These are phyloP conservation scores for Cinchona pubescens DNA, from an alignment of 257 asterid genomes.

Conservation along the genomic window DNA sequence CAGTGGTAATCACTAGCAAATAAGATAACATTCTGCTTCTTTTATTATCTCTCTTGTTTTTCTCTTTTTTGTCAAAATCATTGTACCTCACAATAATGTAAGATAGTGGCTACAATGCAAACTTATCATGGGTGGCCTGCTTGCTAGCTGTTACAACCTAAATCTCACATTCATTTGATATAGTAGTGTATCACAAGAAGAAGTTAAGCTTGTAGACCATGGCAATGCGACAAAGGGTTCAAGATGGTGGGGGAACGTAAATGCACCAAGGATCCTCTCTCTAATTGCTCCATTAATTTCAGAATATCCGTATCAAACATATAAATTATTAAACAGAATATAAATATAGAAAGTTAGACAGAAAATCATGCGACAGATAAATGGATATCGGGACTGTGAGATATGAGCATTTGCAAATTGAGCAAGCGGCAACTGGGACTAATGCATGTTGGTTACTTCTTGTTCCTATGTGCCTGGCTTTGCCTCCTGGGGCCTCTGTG, in stretches of 20 bases:
- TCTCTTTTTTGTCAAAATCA: background rate
- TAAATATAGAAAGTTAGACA: no score
- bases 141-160: conserved; percentile 1
- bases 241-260: background rate
- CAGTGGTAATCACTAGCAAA: conserved; percentile 45
- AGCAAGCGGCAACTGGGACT: background rate
- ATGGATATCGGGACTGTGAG: background rate
- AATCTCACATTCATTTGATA: background rate
- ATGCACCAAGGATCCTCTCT: no score
- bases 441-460: conserved; percentile 11
- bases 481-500: background rate
- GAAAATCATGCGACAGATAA: no score
- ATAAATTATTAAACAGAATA: no score
- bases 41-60: background rate
- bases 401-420: background rate
- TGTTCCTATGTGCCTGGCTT: conserved; percentile 3
- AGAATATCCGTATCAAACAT: no score
- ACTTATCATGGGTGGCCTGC: conserved; percentile 31
- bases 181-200: background rate
- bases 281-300: no score
- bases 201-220: background rate
- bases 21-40: background rate
- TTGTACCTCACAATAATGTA: conserved; percentile 37
- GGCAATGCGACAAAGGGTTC: background rate
- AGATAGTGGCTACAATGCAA: conserved; percentile 4